phyloP scores from a whole-genome alignment of 192 early-diverging fungal genomes.

The Backusella australiensis region DNA sequence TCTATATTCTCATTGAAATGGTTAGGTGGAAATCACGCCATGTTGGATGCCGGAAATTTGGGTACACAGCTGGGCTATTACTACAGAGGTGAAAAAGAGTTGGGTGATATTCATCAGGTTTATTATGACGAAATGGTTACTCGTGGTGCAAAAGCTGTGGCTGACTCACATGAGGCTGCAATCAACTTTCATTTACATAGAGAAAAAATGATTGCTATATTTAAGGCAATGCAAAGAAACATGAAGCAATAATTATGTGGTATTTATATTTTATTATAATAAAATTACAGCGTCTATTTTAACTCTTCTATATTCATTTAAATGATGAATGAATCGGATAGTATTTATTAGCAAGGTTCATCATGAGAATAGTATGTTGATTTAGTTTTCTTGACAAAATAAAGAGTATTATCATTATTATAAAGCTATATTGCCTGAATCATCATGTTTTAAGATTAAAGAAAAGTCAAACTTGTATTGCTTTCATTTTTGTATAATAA shows the following conservation, averaged over 20 bases:
- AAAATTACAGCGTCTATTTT: background rate
- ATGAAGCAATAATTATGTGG: background rate
- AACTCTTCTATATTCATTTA: background rate
- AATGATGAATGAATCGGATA: too few relatives aligned
- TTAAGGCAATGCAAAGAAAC: background rate
- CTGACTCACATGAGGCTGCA: background rate
- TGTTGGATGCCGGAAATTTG: slow-evolving; percentile 19
- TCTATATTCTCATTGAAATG: background rate
- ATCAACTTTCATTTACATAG: background rate
- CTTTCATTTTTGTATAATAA: too few relatives aligned
- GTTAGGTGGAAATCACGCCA: slow-evolving; percentile 24
- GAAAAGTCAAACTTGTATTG: too few relatives aligned
- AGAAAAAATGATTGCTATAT: background rate
- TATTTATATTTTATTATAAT: background rate
- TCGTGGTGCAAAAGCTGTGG: background rate
- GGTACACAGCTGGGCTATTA: background rate
- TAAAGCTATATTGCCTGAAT: too few relatives aligned
- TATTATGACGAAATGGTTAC: slow-evolving; percentile 10
- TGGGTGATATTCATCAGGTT: background rate
- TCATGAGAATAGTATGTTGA: too few relatives aligned
- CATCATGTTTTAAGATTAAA: too few relatives aligned
- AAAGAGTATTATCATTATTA: too few relatives aligned
- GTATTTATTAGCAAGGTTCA: too few relatives aligned
- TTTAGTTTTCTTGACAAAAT: too few relatives aligned
- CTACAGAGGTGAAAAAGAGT: background rate